Percentiles rank a stretch among this genome's conserved stretches.
Conservation (phyloP, 2,329 filamentous ascomycete genomes). For the Aspergillus fumigatiaffinis region DNA sequence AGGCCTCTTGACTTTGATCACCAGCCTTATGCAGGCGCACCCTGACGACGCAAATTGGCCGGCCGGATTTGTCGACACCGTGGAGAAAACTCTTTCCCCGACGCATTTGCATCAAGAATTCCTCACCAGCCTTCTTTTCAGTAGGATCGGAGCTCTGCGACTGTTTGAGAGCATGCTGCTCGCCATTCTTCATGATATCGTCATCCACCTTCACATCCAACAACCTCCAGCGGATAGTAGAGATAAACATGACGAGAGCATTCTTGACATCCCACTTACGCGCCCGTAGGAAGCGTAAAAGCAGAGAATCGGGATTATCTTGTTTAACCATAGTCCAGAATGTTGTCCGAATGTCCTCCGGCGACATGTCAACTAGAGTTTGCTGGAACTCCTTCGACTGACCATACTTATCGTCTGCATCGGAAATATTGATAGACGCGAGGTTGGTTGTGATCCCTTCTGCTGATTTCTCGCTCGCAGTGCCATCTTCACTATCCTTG, state of each 20-base stretch:
- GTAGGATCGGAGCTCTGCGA: slow-evolving; percentile 56
- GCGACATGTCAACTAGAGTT: slow-evolving; percentile 69
- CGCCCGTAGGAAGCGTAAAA: slow-evolving; percentile 80
- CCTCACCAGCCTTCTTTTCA: slow-evolving; percentile 65
- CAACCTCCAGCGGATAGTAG: slow-evolving; percentile 87
- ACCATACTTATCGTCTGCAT: slow-evolving; percentile 85
- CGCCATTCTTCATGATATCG: slow-evolving; percentile 76
- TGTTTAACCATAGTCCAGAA: slow-evolving; percentile 96
- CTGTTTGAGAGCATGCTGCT: slow-evolving; percentile 61
- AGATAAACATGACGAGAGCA: slow-evolving; percentile 88
- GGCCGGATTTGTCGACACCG: slow-evolving; percentile 75
- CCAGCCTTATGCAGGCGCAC: slow-evolving; percentile 76
- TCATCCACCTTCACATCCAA: slow-evolving; percentile 83
- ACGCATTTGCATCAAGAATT: slow-evolving; percentile 78
- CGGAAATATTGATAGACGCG: slow-evolving; percentile 39
- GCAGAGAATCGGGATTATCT: slow-evolving; percentile 82
- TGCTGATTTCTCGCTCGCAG: slow-evolving; percentile 31
- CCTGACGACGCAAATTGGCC: slow-evolving; percentile 82
- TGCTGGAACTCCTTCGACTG: slow-evolving; percentile 82
- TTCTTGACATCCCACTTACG: slow-evolving; percentile 94
- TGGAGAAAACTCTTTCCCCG: slow-evolving; percentile 94
- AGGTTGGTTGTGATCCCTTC: slow-evolving; percentile 35
- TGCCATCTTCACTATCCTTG: slow-evolving; percentile 47
- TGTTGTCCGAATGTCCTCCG: slow-evolving; percentile 72
- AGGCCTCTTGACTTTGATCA: slow-evolving; percentile 74